Evolutionary conservation across 1,139 yeast genomes (phyloP), one percentile per base, ranked within the genome.

Genomic region (Kurtzmaniella quercitrusa): DNA sequence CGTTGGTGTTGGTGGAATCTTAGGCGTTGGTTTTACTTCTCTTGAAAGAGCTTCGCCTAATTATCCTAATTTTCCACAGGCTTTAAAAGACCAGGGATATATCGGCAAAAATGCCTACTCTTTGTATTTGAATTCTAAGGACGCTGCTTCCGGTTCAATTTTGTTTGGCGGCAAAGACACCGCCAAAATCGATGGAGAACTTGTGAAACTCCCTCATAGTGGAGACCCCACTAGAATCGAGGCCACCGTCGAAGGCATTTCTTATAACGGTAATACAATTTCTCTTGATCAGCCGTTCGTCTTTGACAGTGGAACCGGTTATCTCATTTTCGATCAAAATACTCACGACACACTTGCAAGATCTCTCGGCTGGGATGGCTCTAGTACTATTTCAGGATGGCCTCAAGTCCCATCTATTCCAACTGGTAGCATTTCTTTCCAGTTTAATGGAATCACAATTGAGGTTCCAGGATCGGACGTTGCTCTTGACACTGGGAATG

Each of bases 271-370:
- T 16, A 8, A 38, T 1, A 15, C 24, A 3, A 29, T 29, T 1
- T 15, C 18, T 3, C 36, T 47, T 6, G 17, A 36, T 21, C 16
- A 36, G 37, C 65, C 77, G 1, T 85, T 82, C 3, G 59, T 81
- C 39, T 61, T 85, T 37, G 93, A 85, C 60, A 77, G 88, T 2
- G 93, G 93, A 39, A 77, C 90, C 8, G 78, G 90, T 2, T 60
- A 79, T 41, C 70, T 84, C 4, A 75, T 73, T 50, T 58, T 81
- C 1, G 85, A 88, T 17, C 41, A 53, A 1, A 56, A 51, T n/a
- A 53, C 75, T 21, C 60, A 77, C 12, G 53, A 56, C 3, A 48
- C 59, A 3, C 60, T 82, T 44, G 80, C 76, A 0, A 43, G 8
- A 2, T 23, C 11, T 11, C 8, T 37, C 12, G 41, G 41, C 14